Conservation (phyloP, 2,329 filamentous ascomycete genomes). For the Fusarium decemcellulare region DNA sequence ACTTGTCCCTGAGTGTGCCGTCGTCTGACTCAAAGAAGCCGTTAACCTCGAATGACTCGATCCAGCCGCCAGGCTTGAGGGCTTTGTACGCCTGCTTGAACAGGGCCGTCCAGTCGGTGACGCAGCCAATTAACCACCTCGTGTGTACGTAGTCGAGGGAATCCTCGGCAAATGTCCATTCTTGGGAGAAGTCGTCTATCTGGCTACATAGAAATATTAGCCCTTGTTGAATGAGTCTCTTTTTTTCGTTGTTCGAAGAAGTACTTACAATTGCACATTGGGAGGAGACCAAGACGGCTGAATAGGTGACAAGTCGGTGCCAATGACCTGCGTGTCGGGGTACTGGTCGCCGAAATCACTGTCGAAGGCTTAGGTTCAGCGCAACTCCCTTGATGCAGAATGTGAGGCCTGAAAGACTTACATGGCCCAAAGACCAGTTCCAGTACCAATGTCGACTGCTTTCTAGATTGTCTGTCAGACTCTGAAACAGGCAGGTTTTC, state of each 20-base stretch:
- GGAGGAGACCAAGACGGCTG: conserved; percentile 4
- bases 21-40: conserved; percentile 42
- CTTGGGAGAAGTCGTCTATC: conserved; percentile 59
- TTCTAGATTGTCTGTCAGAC: conserved; percentile 2
- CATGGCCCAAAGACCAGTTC: neutral
- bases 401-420: neutral
- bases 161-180: conserved; percentile 14
- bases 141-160: conserved; percentile 23
- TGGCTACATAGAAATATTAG: conserved; percentile 43
- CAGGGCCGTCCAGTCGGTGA: conserved; percentile 16
- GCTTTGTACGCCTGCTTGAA: conserved; percentile 40
- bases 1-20: conserved; percentile 36
- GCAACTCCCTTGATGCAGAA: neutral
- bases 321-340: neutral
- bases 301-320: neutral
- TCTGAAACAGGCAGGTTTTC: no score
- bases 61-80: conserved; percentile 63
- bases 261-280: conserved; percentile 27
- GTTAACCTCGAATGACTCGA: conserved; percentile 56
- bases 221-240: neutral
- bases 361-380: neutral
- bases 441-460: conserved; percentile 32
- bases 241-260: neutral
- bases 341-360: conserved; percentile 1
- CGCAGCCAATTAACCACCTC: conserved; percentile 22